A percentile compares a stretch with the other conserved stretches of the same genome.
These are phyloP conservation scores for Nannizzia gypsea DNA, from an alignment of 2,329 filamentous ascomycete species.

Conservation along the genomic window DNA sequence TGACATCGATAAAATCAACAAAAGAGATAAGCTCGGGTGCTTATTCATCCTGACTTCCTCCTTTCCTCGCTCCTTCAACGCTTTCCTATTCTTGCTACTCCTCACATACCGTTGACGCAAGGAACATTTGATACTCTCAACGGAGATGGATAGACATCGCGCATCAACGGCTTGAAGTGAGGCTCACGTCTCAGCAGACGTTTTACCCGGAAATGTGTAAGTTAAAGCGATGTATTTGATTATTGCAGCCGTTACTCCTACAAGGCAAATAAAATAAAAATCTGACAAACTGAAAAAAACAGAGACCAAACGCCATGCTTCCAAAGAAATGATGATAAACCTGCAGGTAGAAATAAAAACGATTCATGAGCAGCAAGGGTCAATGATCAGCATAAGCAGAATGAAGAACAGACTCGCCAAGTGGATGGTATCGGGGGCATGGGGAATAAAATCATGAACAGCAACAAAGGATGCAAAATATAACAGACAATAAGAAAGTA, in stretches of 20 bases:
- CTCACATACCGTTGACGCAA: too few species aligned
- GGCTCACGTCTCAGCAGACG: background rate
- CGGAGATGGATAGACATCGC: too few species aligned
- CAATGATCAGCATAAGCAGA: background rate
- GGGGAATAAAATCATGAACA: background rate
- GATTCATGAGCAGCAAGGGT: background rate
- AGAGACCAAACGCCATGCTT: conserved; percentile 1
- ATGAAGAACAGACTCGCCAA: background rate
- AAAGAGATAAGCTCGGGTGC: too few species aligned
- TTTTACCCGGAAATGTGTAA: background rate
- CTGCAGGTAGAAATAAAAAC: background rate
- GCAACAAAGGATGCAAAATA: background rate
- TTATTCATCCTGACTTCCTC: background rate
- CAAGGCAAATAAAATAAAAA: background rate
- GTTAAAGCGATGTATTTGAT: background rate
- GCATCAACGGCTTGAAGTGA: too few species aligned
- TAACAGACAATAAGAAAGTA: too few species aligned
- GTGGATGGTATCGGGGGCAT: background rate
- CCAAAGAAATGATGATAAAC: background rate
- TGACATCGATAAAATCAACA: too few species aligned
- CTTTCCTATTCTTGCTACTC: background rate
- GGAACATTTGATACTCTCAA: too few species aligned
- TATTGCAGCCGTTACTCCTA: background rate
- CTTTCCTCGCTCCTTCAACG: background rate
- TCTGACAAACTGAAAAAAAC: background rate